Evolutionary conservation across 225 moss, liverwort and hornwort species (phyloP), one percentile per base, ranked within the genome.

Genomic region (Marchantia polymorpha): DNA sequence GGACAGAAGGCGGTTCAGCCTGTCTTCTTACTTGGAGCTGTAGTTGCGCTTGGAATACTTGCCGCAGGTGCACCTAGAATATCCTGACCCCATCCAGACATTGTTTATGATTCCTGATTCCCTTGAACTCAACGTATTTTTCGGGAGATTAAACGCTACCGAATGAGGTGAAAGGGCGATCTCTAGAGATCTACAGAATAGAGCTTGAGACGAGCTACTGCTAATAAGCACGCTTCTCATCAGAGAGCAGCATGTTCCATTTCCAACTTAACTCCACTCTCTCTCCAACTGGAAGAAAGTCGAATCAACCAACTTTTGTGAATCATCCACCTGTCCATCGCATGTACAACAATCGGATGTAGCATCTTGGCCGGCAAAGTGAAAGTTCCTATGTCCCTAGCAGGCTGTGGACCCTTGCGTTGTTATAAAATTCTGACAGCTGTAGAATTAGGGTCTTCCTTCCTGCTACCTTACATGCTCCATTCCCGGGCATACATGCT

Each of bases 331-430:
- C 46, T 72, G 72, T 72, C 72, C 72, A 51, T 72, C 72, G 52
- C 70, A 70, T 50, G 50, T n/a, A 72, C 17, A n/a, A 20, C 49
- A 12, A 50, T 46, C 23, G 7, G 50, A 72, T 16, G 49, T 0
- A 71, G 71, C 48, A 71, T 71, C 48, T 71, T 51, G 22, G 71
- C 71, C 48, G 14, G n/a, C 71, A 71, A 47, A 69, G n/a, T 71
- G 50, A 48, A 70, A 48, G 72, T 49, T 5, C 72, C 50, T 49
- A 22, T 3, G 26, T 66, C 26, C 29, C 25, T 66, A 22, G 14
- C 60, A 72, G 50, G 51, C 47, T 46, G 50, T 51, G 72, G 71
- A 70, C 67, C 67, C 12, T 19, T 20, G 49, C 49, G 47, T 39
- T 39, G 39, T 39, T 39, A 39, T 39, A 2, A 39, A 39, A 39